Evolutionary conservation across 176 grass and related monocot species (phyloP), one percentile per base, ranked within the genome.

Genomic region (Raddia distichophylla): DNA sequence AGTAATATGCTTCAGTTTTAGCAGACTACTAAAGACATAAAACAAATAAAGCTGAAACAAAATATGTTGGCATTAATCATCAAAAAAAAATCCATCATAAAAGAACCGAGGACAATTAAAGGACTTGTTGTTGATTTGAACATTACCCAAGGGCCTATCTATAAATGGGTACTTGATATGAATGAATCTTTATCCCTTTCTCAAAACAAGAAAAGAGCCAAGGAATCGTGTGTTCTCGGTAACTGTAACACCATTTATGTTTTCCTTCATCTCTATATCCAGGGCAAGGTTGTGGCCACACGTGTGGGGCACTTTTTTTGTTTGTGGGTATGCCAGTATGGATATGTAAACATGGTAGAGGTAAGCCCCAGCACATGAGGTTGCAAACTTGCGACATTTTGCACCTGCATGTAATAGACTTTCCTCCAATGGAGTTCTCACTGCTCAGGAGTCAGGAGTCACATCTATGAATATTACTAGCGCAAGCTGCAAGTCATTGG

Each of bases 1-100:
- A 84, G 80, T 52, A 85, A 59, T 1, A 67, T 80, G 14, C 69
- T 69, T 69, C 42, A 46, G 4, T 22, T 51, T 74, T 78, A 83
- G 86, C 1, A 4, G 52, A 74, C 75, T 53, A 67, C 74, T 60
- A 27, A 73, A 79, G n/a, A 73, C 52, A 83, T 50, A 50, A 74
- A 57, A 14, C n/a, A 59, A 88, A 79, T 51, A 65, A 12, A 43
- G 56, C 16, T 46, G 40, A 51, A 76, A 81, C 2, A 82, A 60
- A 42, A 75, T 22, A 67, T 40, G 5, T 3, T n/a, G 5, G 4
- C 17, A 32, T 17, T n/a, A 27, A 59, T 57, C 7, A n/a, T 22
- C n/a, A 64, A 52, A 60, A 45, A 5, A 5, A 51, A 18, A 15
- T 69, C 53, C 53, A 75, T 42, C 18, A 61, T 9, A 9, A 42